phyloP scores from a whole-genome alignment of 1,284 basidiomycete species.

The Stereum hirsutum region DNA sequence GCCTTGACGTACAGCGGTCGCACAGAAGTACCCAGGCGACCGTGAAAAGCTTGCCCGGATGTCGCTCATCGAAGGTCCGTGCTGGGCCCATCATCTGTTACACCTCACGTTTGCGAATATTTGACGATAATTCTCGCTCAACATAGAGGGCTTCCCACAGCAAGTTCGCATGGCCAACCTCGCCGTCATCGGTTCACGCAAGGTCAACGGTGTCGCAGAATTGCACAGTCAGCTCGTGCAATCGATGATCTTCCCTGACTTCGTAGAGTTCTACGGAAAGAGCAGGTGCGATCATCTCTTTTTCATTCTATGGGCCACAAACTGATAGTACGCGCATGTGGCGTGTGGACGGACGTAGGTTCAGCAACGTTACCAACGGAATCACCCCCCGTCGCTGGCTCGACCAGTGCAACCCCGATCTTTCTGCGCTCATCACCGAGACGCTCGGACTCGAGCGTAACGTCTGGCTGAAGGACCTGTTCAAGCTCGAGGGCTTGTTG shows the following conservation, averaged over 20 bases:
- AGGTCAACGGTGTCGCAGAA: conserved; percentile 95
- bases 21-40: conserved; percentile 83
- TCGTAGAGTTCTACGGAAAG: conserved; percentile 76
- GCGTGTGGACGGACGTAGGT: conserved; percentile 27
- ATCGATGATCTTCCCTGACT: conserved; percentile 85
- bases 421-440: conserved; percentile 76
- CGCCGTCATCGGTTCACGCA: conserved; percentile 72
- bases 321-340: neutral
- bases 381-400: conserved; percentile 85
- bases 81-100: no score
- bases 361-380: conserved; percentile 80
- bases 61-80: conserved; percentile 89
- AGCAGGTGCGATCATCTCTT: conserved; percentile 51
- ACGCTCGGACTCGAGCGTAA: conserved; percentile 68
- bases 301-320: conserved; percentile 1
- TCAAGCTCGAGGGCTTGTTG: conserved; percentile 60
- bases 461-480: conserved; percentile 76
- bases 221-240: conserved; percentile 67
- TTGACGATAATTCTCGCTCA: neutral
- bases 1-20: conserved; percentile 51
- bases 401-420: conserved; percentile 85
- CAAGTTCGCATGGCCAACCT: conserved; percentile 86
- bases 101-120: neutral
- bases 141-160: conserved; percentile 70
- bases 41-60: conserved; percentile 72